phyloP scores from a whole-genome alignment of 306 rosid genomes.

The Gleditsia sinensis region DNA sequence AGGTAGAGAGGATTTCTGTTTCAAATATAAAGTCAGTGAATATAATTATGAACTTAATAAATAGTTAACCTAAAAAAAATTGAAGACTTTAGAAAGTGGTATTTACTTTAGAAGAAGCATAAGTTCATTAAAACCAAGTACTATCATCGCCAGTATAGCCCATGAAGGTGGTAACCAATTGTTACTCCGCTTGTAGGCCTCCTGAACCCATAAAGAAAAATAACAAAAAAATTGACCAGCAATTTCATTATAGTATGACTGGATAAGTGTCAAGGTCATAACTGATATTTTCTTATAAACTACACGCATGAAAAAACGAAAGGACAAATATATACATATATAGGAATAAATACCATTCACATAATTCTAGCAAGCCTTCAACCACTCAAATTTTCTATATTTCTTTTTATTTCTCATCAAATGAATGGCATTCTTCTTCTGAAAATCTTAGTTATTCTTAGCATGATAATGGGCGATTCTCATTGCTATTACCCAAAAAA shows the following conservation, averaged over 20 bases:
- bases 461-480: no score
- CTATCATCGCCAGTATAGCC: constrained; percentile 72
- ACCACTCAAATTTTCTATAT: no score
- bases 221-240: background rate
- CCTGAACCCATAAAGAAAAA: constrained; percentile 56
- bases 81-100: constrained; percentile 18
- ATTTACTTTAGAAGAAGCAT: constrained; percentile 75
- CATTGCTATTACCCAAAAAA: no score
- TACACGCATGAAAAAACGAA: background rate
- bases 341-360: constrained; percentile 1
- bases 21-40: constrained; percentile 28
- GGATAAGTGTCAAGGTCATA: background rate
- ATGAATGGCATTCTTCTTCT: no score
- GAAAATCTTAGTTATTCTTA: no score
- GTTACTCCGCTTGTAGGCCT: constrained; percentile 76
- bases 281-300: constrained; percentile 11
- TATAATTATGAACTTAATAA: constrained; percentile 18
- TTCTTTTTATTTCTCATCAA: no score
- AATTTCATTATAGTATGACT: constrained; percentile 13
- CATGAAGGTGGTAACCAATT: constrained; percentile 95
- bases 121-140: constrained; percentile 89
- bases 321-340: background rate
- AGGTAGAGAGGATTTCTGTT: constrained; percentile 88
- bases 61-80: background rate
- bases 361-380: background rate